Evolutionary conservation across 306 rosid genomes (phyloP), one percentile per base, ranked within the genome.

Genomic region (Astragalus membranaceus): DNA sequence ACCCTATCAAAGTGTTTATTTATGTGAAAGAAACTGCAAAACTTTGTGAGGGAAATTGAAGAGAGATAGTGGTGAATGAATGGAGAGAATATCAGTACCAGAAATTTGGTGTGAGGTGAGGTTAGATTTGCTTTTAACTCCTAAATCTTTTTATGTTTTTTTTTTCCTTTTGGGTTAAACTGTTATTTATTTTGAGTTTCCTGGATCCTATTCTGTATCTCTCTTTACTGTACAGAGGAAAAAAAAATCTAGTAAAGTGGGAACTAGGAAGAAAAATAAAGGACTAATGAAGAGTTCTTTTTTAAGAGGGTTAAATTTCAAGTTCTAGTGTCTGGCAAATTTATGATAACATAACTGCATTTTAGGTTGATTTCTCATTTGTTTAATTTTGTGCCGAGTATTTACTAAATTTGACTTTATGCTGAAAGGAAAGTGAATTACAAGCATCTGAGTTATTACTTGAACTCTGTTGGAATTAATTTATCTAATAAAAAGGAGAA

Each of bases 101-200:
- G 85, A 54, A 73, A 77, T 76, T 67, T 70, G 82, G 80, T 15
- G 57, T 26, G 30, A 56, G 13, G 41, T 33, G 61, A 51, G 53
- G 37, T 56, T 55, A 55, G 81, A 75, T 81, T 81, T 80, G n/a
- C 7, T 61, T 81, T 79, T 62, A 42, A 43, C 69, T 42, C 64
- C 64, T 70, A 43, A 67, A 42, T 55, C 53, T 10, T 49, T 58
- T 9, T 47, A 23, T 43, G 30, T 52, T 29, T n/a, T 66, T n/a
- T 66, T 8, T 13, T 0, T 37, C 5, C 5, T 16, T 13, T 13
- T 49, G 57, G 48, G 13, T 47, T 35, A 58, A 8, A 68, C 16
- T 69, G 49, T 29, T 60, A 3, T 41, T 32, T 58, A 4, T 74
- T 20, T 20, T 67, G 2, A 3, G 3, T 33, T 46, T 4, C 4